phyloP scores from a whole-genome alignment of 306 rosid species.

The Prunus dulcis region DNA sequence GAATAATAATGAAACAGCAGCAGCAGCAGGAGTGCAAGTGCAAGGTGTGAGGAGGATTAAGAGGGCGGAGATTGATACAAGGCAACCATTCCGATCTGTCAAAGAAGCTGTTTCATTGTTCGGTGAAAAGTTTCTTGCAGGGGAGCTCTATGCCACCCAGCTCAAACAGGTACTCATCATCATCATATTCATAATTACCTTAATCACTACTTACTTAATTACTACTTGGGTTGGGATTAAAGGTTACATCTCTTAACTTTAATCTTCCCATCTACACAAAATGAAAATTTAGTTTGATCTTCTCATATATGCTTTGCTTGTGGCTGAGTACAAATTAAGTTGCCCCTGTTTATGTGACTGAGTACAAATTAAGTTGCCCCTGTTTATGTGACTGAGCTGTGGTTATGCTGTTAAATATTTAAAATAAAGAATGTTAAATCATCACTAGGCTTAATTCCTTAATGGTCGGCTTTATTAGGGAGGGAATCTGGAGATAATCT shows the following conservation, averaged over 20 bases:
- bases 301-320: slow-evolving; percentile 32
- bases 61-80: slow-evolving; percentile 79
- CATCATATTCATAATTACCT: not conserved
- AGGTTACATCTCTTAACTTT: too few relatives aligned
- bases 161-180: slow-evolving; percentile 55
- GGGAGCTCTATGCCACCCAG: slow-evolving; percentile 58
- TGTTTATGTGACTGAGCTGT: not conserved
- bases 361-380: slow-evolving; percentile 18
- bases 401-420: not conserved
- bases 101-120: slow-evolving; percentile 84
- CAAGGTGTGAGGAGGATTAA: slow-evolving; percentile 29
- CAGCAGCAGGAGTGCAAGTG: slow-evolving; percentile 5
- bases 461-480: slow-evolving; percentile 6
- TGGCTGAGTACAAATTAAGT: slow-evolving; percentile 18
- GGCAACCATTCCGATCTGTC: slow-evolving; percentile 75
- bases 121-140: slow-evolving; percentile 75
- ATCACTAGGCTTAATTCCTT: slow-evolving; percentile 1
- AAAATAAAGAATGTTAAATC: not conserved
- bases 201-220: too few relatives aligned
- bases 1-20: slow-evolving; percentile 35
- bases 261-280: too few relatives aligned
- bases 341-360: not conserved
- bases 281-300: too few relatives aligned
- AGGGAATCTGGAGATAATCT: slow-evolving; percentile 17
- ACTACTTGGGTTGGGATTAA: too few relatives aligned